Conservation (phyloP, 371 early-diverging fungal genomes). For the Lichtheimia ramosa region DNA sequence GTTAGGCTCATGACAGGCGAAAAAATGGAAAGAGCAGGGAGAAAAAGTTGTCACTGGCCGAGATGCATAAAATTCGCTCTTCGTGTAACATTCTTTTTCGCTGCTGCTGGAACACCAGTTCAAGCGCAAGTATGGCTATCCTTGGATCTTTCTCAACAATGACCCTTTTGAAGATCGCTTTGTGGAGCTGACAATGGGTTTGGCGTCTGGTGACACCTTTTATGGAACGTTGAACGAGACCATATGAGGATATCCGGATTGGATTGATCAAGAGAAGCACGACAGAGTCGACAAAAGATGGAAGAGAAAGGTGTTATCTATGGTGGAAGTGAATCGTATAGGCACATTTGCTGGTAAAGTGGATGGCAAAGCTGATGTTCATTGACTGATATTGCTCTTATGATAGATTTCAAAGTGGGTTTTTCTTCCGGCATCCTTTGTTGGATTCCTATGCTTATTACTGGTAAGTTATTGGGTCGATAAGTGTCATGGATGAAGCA, state of each 20-base stretch:
- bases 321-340: conserved; percentile 80
- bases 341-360: conserved; percentile 86
- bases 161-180: conserved; percentile 76
- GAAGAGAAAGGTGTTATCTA: conserved; percentile 68
- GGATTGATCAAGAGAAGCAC: conserved; percentile 73
- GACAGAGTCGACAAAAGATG: conserved; percentile 53
- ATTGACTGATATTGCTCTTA: conserved; percentile 2
- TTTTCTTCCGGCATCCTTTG: conserved; percentile 83
- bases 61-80: no score
- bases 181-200: conserved; percentile 42
- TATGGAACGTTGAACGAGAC: conserved; percentile 43
- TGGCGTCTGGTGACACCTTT: conserved; percentile 46
- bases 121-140: conserved; percentile 78
- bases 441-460: conserved; percentile 84
- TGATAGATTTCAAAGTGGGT: conserved; percentile 73
- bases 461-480: conserved; percentile 79
- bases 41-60: no score
- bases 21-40: no score
- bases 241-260: conserved; percentile 79
- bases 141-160: conserved; percentile 85
- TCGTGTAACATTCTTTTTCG: no score
- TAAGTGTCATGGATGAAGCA: background rate
- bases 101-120: conserved; percentile 81
- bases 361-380: background rate
- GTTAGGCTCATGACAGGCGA: no score